A percentile compares a stretch with the other conserved stretches of the same genome.
phyloP scores from a whole-genome alignment of 2,329 filamentous ascomycete genomes.

The Fusarium sambucinum region DNA sequence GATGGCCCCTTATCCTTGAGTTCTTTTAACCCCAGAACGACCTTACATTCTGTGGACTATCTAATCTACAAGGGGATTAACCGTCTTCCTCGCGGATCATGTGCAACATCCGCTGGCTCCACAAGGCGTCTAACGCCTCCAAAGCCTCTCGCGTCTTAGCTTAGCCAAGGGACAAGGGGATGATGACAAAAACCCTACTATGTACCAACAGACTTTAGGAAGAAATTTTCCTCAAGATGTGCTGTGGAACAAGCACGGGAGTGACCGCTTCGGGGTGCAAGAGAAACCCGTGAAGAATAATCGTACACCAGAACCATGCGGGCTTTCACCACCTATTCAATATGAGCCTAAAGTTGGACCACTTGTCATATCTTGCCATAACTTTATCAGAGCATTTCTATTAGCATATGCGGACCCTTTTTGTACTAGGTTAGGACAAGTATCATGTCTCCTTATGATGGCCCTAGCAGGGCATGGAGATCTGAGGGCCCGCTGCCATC shows the following conservation, averaged over 20 bases:
- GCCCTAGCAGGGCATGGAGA: not conserved
- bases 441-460: not conserved
- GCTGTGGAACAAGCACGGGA: constrained; percentile 39
- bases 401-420: not conserved
- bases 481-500: constrained; percentile 20
- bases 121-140: constrained; percentile 51
- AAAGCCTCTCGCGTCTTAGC: constrained; percentile 47
- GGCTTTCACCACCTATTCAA: not conserved
- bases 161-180: constrained; percentile 36
- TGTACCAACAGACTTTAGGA: constrained; percentile 37
- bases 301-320: not conserved
- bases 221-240: constrained; percentile 35
- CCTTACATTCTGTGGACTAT: constrained; percentile 36
- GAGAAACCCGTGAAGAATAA: not conserved
- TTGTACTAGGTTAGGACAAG: not conserved
- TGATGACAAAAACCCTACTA: constrained; percentile 22
- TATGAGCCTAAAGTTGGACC: not conserved
- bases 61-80: constrained; percentile 48
- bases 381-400: not conserved
- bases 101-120: constrained; percentile 50
- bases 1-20: constrained; percentile 37
- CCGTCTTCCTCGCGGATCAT: constrained; percentile 46
- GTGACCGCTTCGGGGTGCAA: not conserved
- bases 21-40: constrained; percentile 27
- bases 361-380: not conserved